phyloP scores from a whole-genome alignment of 192 early-diverging fungal genomes.

The Glomus cerebriforme region DNA sequence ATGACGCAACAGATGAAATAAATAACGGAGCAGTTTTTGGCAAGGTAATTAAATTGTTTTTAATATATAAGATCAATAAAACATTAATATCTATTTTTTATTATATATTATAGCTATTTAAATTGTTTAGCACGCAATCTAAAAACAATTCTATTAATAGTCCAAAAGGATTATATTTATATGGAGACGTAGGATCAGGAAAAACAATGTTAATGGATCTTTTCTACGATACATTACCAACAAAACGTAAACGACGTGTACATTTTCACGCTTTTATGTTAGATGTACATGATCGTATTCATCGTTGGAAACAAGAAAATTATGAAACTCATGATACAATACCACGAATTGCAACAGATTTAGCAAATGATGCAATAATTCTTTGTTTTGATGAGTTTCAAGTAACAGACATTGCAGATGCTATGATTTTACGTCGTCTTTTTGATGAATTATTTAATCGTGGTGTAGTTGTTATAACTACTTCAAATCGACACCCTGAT shows the following conservation, averaged over 20 bases:
- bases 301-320: conserved; percentile 57
- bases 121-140: conserved; percentile 35
- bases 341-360: conserved; percentile 73
- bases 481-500: conserved; percentile 90
- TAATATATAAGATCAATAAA: neutral
- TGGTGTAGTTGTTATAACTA: conserved; percentile 90
- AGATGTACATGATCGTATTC: conserved; percentile 80
- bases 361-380: conserved; percentile 80
- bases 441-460: conserved; percentile 77
- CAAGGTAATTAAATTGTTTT: conserved; percentile 38
- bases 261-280: conserved; percentile 99
- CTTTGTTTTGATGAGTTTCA: conserved; percentile 98
- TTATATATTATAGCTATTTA: conserved; percentile 18
- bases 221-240: conserved; percentile 80
- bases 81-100: neutral
- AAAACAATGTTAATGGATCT: conserved; percentile 97
- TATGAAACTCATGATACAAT: conserved; percentile 62
- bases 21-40: conserved; percentile 33
- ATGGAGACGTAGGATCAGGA: conserved; percentile 85
- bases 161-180: conserved; percentile 61
- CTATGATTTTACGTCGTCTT: conserved; percentile 87
- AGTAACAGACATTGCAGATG: conserved; percentile 97
- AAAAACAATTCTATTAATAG: conserved; percentile 33
- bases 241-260: conserved; percentile 77
- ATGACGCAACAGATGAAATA: conserved; percentile 2